Evolutionary conservation across 345 rosid species (phyloP), one percentile per base, ranked within the genome.

Genomic region (Populus pruinosa): DNA sequence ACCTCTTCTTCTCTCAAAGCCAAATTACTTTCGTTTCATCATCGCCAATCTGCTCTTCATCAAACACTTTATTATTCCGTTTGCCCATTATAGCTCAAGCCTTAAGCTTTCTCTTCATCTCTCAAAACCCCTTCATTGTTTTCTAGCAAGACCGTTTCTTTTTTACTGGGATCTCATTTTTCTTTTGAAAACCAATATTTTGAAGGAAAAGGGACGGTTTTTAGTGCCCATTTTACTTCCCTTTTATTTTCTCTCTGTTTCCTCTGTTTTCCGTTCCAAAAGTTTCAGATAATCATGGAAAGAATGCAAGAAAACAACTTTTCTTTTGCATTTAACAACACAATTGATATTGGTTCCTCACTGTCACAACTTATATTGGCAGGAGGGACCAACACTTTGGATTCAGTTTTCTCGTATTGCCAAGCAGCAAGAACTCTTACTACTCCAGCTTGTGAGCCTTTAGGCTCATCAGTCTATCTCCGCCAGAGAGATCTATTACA

Each of bases 391-490:
- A 92, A 85, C 89, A 82, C 97, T 49, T 77, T 96, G 8, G 99
- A 96, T 63, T 93, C 99, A 4, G 89, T 96, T 67, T 92, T 96
- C 88, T 91, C 99, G 68, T 79, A 76, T 73, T 85, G 88, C 82
- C 31, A 82, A n/a, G 82, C 88, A 23, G 72, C 83, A 31, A 67
- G 74, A 1, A 41, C 80, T 43, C 36, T 77, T 21, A 29, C 71
- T 53, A 33, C 55, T 67, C 80, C 87, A 49, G 76, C 29, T 72
- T 74, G 38, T 11, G 87, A 87, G 64, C 91, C 93, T 8, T 70
- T 92, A 61, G 97, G 98, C 77, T 88, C 96, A 62, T 96, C 97
- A 3, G 95, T 90, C 62, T 96, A 96, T 83, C 93, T 91, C 81
- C 94, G 79, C 59, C 98, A 96, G 75, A 85, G 94, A 91, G 97